Base-by-base conservation (phyloP, 2,329 filamentous ascomycete species). In the Akanthomyces muscarius region DNA sequence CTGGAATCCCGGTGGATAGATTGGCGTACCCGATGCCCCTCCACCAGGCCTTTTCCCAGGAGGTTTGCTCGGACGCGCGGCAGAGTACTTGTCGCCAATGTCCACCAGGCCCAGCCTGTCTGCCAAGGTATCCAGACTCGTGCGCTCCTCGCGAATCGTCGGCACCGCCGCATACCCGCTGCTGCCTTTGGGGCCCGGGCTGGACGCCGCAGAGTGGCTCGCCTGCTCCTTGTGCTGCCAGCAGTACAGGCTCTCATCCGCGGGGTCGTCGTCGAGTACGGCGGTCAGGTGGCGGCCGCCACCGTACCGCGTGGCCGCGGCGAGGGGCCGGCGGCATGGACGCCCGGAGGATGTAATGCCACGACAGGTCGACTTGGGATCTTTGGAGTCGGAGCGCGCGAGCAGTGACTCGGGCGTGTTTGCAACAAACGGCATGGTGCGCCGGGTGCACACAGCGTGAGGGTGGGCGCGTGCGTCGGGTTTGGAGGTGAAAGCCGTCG, bases 211-310 rank as follows among this genome's bases (percentile, higher is more conserved):
- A 10, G 81, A 80, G 63, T 74, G 70, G 68, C 73, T 71, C 62
- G 91, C 91, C 75, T 99, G 95, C 63, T 95, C 91, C 73, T 91
- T 93, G 78, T 99, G 95, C 74, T 97, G 92, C 89, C 91, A 97
- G 80, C 94, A 98, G 77, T 92, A 97, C 56, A 88, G 83, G n/a
- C 77, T 80, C 65, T 86, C 83, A 54, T 85, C 81, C 63, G 79
- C 77, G 2, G 83, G 81, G 65, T 86, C 82, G 61, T 79, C 76
- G 6, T 65, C 68, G 5, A 33, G 47, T 2, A 50, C 3, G 38
- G 58, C 48, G 58, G 38, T 53, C 58, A 61, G 48, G 25, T 28
- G 25, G 11, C 47, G 48, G 28, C 2, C 16, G 48, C 21, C 38
- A 66, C 65, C 74, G 70, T 65, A 65, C 68, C 64, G 68, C 65